Conservation (phyloP, 1,284 basidiomycete species). For the Apiotrichum porosum region DNA sequence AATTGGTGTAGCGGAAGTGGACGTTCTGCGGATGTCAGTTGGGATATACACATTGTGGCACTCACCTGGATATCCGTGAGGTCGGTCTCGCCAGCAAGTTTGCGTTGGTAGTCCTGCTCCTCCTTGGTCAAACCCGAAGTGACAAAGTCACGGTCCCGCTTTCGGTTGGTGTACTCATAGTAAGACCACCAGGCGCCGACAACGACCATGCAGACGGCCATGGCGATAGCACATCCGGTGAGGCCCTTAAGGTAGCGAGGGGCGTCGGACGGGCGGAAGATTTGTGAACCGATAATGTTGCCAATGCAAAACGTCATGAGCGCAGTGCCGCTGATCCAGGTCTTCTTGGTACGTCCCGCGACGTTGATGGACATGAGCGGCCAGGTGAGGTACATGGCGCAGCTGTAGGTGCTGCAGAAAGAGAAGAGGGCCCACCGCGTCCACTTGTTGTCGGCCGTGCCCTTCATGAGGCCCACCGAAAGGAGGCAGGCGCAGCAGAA, state of each 20-base stretch:
- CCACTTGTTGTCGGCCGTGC: too few relatives aligned
- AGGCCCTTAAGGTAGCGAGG: constrained; percentile 3
- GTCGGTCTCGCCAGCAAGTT: neutral
- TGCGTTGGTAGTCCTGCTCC: neutral
- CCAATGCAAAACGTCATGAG: constrained; percentile 10
- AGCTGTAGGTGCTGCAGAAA: constrained; percentile 4
- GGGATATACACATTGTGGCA: neutral
- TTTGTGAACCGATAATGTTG: constrained; percentile 9
- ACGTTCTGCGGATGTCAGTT: constrained; percentile 9
- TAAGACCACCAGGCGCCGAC: constrained; percentile 1
- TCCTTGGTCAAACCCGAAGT: neutral
- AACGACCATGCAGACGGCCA: neutral
- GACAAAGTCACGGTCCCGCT: neutral
- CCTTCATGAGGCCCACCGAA: too few relatives aligned
- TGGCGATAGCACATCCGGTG: neutral
- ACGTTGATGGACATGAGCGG: constrained; percentile 24
- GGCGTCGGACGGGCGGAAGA: constrained; percentile 7
- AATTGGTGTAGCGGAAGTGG: constrained; percentile 14
- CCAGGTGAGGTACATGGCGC: constrained; percentile 18
- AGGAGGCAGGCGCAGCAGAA: too few relatives aligned
- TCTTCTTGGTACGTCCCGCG: constrained; percentile 21
- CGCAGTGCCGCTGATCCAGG: neutral
- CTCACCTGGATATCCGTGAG: constrained; percentile 3
- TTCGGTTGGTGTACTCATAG: constrained; percentile 1
- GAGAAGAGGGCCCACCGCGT: constrained; percentile 5